Conservation (phyloP, 495 filamentous ascomycete genomes). For the Lasiosphaeris hirsuta region DNA sequence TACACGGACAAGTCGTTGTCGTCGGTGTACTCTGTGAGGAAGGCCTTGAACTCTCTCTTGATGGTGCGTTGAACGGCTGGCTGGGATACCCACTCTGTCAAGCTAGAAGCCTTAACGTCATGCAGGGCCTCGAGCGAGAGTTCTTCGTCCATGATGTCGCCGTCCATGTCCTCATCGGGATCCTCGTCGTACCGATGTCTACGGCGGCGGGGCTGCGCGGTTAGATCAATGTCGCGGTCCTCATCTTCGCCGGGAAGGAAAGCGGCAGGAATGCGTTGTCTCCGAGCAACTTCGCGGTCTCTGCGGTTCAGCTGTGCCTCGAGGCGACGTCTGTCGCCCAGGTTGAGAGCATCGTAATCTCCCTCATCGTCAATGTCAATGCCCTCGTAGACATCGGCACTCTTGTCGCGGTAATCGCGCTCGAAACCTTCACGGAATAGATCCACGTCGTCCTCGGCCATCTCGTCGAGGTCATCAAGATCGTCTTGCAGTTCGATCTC, state of each 20-base stretch:
- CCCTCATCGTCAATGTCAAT: conserved; percentile 52
- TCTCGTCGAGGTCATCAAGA: conserved; percentile 91
- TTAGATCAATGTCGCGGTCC: conserved; percentile 76
- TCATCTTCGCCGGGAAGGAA: conserved; percentile 90
- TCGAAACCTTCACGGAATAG: conserved; percentile 90
- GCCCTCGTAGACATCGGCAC: conserved; percentile 45
- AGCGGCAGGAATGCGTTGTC: conserved; percentile 73
- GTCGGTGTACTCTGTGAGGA: conserved; percentile 94
- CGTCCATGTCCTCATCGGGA: conserved; percentile 84
- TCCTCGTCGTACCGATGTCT: conserved; percentile 92
- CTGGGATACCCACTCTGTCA: conserved; percentile 92
- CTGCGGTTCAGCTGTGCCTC: conserved; percentile 79
- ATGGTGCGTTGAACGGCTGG: conserved; percentile 90
- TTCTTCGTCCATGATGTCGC: conserved; percentile 91
- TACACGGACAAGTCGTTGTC: conserved; percentile 85
- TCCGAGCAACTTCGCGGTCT: conserved; percentile 74
- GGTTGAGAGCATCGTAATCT: conserved; percentile 66
- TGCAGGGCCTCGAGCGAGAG: conserved; percentile 85
- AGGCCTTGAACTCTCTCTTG: conserved; percentile 93
- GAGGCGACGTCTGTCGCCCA: conserved; percentile 82
- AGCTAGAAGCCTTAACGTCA: conserved; percentile 88
- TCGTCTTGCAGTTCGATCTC: conserved; percentile 62
- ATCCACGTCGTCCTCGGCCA: conserved; percentile 96
- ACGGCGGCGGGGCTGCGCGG: conserved; percentile 72
- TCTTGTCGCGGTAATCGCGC: conserved; percentile 69